Conservation (phyloP, 176 grass and related monocot species). For the Triticum turgidum region DNA sequence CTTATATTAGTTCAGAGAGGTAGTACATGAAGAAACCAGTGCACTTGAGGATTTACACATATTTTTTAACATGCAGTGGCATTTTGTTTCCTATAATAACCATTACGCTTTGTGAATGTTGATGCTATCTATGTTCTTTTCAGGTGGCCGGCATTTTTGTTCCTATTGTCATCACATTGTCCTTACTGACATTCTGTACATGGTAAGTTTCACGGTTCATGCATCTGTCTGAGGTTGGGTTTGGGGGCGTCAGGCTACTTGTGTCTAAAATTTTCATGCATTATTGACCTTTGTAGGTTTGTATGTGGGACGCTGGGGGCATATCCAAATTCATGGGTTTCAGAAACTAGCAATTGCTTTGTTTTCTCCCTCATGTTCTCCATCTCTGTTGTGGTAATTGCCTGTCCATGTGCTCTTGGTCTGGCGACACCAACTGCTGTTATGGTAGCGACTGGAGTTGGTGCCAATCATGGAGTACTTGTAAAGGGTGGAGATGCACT, state of each 20-base stretch:
- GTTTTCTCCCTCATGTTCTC: conserved; percentile 84
- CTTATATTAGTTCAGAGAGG: too few relatives aligned
- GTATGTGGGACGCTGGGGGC: conserved; percentile 84
- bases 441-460: conserved; percentile 89
- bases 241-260: not conserved
- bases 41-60: not conserved
- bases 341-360: conserved; percentile 65
- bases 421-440: conserved; percentile 89
- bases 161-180: conserved; percentile 88
- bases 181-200: conserved; percentile 81
- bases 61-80: not conserved
- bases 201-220: conserved; percentile 60
- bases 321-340: conserved; percentile 91
- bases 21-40: not conserved
- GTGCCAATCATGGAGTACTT: conserved; percentile 76
- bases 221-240: not conserved
- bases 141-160: conserved; percentile 91
- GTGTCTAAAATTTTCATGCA: conserved; percentile 11
- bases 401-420: conserved; percentile 89
- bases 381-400: conserved; percentile 87
- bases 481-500: conserved; percentile 88
- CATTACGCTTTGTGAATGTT: conserved; percentile 1
- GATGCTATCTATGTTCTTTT: conserved; percentile 19
- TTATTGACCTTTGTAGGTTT: conserved; percentile 62
- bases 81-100: conserved; percentile 11